Conservation (phyloP, 441 rosid genomes). For the Erodium trifolium region DNA sequence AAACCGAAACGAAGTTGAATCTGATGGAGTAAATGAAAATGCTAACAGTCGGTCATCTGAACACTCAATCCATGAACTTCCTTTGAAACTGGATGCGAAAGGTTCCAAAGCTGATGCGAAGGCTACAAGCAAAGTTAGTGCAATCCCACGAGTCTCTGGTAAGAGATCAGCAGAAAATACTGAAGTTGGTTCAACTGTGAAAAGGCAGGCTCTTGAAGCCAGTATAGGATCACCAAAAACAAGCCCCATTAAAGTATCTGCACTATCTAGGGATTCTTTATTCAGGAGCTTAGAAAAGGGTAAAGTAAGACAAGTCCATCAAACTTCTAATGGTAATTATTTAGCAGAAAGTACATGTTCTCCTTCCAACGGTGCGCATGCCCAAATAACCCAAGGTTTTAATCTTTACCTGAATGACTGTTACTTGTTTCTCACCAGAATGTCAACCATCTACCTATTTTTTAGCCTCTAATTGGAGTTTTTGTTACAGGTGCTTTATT, state of each 20-base stretch:
- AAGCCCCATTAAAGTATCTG: conserved; percentile 39
- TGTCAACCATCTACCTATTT: background rate
- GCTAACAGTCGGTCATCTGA: conserved; percentile 10
- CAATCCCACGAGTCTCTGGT: conserved; percentile 29
- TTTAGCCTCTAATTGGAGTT: conserved; percentile 12
- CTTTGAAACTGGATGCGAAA: conserved; percentile 28
- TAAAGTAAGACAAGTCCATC: conserved; percentile 42
- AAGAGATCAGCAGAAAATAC: conserved; percentile 51
- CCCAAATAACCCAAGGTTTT: conserved; percentile 52
- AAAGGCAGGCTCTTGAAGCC: conserved; percentile 54
- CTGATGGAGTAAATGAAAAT: conserved; percentile 18
- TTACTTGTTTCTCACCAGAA: conserved; percentile 7
- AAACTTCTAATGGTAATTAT: conserved; percentile 40
- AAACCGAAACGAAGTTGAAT: conserved; percentile 61
- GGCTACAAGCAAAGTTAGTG: conserved; percentile 26
- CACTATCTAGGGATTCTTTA: conserved; percentile 56
- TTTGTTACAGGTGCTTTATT: conserved; percentile 48
- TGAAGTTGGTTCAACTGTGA: conserved; percentile 42
- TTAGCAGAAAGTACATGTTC: conserved; percentile 37
- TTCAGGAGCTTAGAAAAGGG: conserved; percentile 61
- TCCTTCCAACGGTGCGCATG: conserved; percentile 33
- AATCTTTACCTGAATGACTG: conserved; percentile 1
- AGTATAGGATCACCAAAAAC: conserved; percentile 52
- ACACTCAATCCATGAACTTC: background rate
- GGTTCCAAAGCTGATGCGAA: conserved; percentile 47